Base-by-base conservation (phyloP, 2,329 filamentous ascomycete genomes). In the Ceratocystiopsis minuta region DNA sequence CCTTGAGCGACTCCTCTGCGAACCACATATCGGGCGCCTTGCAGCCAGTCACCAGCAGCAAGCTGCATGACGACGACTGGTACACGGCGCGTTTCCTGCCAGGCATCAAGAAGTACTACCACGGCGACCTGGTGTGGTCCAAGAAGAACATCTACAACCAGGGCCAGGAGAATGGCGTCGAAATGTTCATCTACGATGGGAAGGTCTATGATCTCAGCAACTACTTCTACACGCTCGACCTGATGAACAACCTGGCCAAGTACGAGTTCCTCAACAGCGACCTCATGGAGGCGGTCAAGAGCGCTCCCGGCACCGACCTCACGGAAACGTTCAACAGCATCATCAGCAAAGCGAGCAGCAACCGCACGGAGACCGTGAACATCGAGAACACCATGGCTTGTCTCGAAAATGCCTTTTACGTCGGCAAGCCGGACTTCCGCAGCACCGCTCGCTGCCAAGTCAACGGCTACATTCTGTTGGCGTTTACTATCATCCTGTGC, bases 391-490 rank as follows among this genome's bases (percentile, higher is more conserved):
- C 76, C 48, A 60, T 86, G 52, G 77, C 77, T 51, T 98, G 90
- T 57, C 70, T 96, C 49, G 70, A 87, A 52, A 82, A 86, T 50
- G 69, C 75, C 16, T 95, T 93, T 59, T 90, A 85, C 53, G 68
- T 80, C 39, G 90, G 88, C 40, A 79, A 77, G 46, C 72, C 76
- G 0, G 90, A 98, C 58, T 96, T 96, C 68, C 75, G 90, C 39
- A 63, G 82, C 16, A 67, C 71, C 1, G 58, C 85, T 2, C 72
- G 68, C 50, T 98, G 90, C 57, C 76, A 83, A 52, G 78, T 85
- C 53, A 93, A 94, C 66, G 88, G 88, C 62, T 96, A 85, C 60
- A 78, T 96, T 48, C 66, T 98, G 44, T 65, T 96, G 41, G 78
- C 76, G 3, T 93, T 95, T 55, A 82, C 86, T n/a, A 68, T 92